Evolutionary conservation across 768 basidiomycete species (phyloP).

Genomic region (Pisolithus marmoratus): DNA sequence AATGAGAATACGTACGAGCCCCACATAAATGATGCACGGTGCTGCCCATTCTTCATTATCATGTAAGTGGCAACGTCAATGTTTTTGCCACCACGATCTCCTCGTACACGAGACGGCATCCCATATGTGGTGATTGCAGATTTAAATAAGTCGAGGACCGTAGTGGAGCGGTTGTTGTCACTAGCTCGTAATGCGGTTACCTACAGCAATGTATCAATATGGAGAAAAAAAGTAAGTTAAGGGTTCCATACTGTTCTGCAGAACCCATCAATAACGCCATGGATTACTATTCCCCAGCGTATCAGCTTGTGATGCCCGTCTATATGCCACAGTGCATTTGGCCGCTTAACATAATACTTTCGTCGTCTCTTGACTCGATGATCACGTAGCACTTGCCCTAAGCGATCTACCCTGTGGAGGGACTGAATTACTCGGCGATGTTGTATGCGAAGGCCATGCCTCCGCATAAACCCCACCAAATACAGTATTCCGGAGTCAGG

Average conservation of each 20-base stretch:
- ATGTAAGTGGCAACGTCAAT: constrained; percentile 25
- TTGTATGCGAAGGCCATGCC: constrained; percentile 20
- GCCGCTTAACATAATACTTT: constrained; percentile 27
- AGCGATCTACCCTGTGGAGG: constrained; percentile 24
- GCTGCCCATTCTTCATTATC: constrained; percentile 9
- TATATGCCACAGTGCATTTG: not conserved
- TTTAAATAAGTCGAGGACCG: constrained; percentile 11
- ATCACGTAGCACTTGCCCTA: constrained; percentile 21
- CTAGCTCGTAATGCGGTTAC: constrained; percentile 29
- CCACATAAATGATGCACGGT: constrained; percentile 33
- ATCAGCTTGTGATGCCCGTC: constrained; percentile 10
- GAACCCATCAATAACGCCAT: constrained; percentile 35
- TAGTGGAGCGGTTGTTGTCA: constrained; percentile 29
- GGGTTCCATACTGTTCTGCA: constrained; percentile 21
- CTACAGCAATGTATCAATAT: not conserved
- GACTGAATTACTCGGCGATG: constrained; percentile 17
- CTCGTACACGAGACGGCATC: constrained; percentile 26
- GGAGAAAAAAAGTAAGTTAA: not conserved
- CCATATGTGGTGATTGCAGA: constrained; percentile 18
- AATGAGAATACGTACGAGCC: constrained; percentile 21
- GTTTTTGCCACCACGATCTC: constrained; percentile 38
- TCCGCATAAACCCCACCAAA: constrained; percentile 24
- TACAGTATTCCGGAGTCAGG: constrained; percentile 26
- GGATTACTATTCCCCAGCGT: constrained; percentile 31
- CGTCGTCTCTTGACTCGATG: constrained; percentile 13